A percentile compares a stretch with the other conserved stretches of the same genome.
Conservation (phyloP, 2,329 filamentous ascomycete species). For the Phyllosticta citriasiana region DNA sequence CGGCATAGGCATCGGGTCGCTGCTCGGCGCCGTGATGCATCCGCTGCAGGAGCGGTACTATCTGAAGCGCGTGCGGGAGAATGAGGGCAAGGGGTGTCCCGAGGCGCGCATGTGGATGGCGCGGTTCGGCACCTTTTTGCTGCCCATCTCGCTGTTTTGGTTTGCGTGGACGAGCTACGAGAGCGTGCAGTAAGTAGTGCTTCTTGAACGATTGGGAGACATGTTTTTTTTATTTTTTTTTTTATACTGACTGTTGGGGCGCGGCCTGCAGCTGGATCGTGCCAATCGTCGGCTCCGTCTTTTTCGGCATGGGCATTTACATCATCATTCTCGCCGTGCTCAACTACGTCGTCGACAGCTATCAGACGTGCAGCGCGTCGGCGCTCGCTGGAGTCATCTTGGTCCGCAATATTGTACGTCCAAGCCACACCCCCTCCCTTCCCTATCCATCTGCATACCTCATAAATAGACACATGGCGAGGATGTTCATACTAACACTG, state of each 20-base stretch:
- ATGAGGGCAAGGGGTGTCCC: constrained; percentile 17
- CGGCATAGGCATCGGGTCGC: constrained; percentile 16
- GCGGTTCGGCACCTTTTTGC: constrained; percentile 11
- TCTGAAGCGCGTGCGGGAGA: constrained; percentile 11
- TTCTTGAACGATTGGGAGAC: not conserved
- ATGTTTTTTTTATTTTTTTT: not conserved
- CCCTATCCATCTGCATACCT: too few species aligned
- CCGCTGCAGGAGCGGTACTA: constrained; percentile 16
- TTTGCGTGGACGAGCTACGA: constrained; percentile 15
- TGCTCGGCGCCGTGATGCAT: constrained; percentile 13
- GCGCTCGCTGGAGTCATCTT: constrained; percentile 13
- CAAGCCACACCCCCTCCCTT: constrained; percentile 13
- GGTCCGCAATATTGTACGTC: constrained; percentile 9
- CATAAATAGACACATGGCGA: too few species aligned
- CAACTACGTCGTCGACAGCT: constrained; percentile 16
- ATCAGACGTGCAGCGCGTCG: constrained; percentile 12
- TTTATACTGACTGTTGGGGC: not conserved
- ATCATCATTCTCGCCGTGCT: constrained; percentile 17
- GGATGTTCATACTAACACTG: too few species aligned
- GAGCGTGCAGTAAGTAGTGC: constrained; percentile 1
- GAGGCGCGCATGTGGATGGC: constrained; percentile 19
- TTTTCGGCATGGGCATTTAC: constrained; percentile 15
- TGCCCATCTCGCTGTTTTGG: constrained; percentile 20
- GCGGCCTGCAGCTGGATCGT: constrained; percentile 10
- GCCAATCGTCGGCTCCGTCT: constrained; percentile 13